Conservation (phyloP, 208 protist genomes). For the Porcisia hertigi region DNA sequence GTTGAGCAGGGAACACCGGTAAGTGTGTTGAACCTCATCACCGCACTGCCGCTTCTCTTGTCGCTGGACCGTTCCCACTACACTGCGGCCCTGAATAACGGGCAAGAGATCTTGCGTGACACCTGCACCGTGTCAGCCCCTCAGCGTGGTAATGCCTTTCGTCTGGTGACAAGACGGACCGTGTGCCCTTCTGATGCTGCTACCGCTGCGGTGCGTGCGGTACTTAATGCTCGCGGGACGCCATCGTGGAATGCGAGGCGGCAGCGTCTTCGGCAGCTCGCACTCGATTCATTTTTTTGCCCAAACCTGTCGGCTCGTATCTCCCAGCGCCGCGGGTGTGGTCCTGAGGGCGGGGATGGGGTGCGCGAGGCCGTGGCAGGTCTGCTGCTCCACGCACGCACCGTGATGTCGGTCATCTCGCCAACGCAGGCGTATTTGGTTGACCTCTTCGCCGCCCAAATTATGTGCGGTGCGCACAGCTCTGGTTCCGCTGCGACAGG, state of each 20-base stretch:
- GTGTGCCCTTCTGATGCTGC: conserved; percentile 8
- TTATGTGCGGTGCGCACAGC: background rate
- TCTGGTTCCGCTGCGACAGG: background rate
- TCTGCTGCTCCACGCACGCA: conserved; percentile 23
- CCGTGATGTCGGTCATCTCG: conserved; percentile 21
- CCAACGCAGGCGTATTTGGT: conserved; percentile 30
- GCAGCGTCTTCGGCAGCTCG: conserved; percentile 17
- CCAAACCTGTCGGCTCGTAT: conserved; percentile 19
- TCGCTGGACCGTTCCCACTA: conserved; percentile 20
- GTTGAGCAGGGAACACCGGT: background rate
- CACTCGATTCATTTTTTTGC: conserved; percentile 28
- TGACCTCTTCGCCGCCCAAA: conserved; percentile 16
- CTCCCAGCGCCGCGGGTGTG: background rate
- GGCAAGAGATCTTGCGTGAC: background rate
- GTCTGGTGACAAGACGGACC: background rate
- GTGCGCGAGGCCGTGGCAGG: conserved; percentile 4
- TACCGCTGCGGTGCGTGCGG: conserved; percentile 19
- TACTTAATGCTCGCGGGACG: conserved; percentile 8
- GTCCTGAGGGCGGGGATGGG: conserved; percentile 10
- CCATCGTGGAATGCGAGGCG: conserved; percentile 12
- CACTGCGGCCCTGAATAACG: conserved; percentile 10
- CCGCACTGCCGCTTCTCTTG: conserved; percentile 29
- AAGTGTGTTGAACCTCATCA: conserved; percentile 28
- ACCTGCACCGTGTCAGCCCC: background rate
- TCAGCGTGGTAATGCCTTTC: background rate